Evolutionary conservation across 2,329 filamentous ascomycete genomes (phyloP), one percentile per base, ranked within the genome.

Genomic region (Pestalotiopsis sp.): DNA sequence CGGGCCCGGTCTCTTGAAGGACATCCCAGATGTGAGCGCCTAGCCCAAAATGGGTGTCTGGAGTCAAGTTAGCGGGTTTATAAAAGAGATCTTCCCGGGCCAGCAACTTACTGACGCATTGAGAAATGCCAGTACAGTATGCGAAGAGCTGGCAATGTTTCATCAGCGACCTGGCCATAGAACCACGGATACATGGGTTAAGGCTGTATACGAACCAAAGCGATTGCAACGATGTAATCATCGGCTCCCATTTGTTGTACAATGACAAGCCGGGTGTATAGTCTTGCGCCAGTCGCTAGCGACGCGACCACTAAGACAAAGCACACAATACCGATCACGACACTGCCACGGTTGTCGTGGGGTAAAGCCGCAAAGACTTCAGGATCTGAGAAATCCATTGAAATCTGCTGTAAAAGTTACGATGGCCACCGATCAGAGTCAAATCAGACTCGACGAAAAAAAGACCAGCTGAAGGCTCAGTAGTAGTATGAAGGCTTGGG

Each of bases 11-110:
- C 58, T 25, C 20, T n/a, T 59, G 25, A 36, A 59, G 14, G 17
- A 69, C 14, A 25, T 41, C 23, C 12, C 68, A 64, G 9, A 69
- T 49, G 36, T 69, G 68, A 11, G 41, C 31, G 12, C 67, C 67
- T 25, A 68, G 36, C 66, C 69, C 66, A 39, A 14, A 63, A 3
- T 17, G 60, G 27, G 38, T 63, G 11, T 59, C 6, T 41, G 25
- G 27, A 23, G 11, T 7, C 12, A 38, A 63, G 20, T 63, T n/a
- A 63, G 38, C 4, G 4, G 38, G n/a, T 12, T 3, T 2, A 1
- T 52, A 56, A 20, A 7, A 52, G 62, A 20, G 7, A 52, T 12
- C 3, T 13, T 14, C 23, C 9, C 6, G n/a, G 4, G 36, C 11
- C 14, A 14, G 27, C n/a, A 4, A 23, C 31, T 14, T 41, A 38